Evolutionary conservation across 208 protist species (phyloP).

Genomic region (Phytomonas sp.): DNA sequence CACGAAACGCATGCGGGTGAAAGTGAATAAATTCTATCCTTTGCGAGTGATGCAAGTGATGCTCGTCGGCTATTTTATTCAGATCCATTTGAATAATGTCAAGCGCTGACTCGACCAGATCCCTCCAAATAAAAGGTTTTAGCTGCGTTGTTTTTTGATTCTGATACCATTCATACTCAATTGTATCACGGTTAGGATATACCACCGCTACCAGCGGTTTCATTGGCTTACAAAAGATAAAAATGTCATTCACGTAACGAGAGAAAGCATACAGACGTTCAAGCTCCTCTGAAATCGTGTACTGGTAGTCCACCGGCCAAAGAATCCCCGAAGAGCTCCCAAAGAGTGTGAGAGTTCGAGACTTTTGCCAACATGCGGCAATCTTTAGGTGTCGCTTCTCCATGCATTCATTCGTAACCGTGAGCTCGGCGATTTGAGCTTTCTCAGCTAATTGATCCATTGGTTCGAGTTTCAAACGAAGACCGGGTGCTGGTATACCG

Average conservation of each 20-base stretch:
- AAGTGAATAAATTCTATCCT: slow-evolving; percentile 63
- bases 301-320: slow-evolving; percentile 73
- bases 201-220: slow-evolving; percentile 80
- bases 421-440: slow-evolving; percentile 55
- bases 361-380: slow-evolving; percentile 57
- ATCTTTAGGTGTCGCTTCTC: slow-evolving; percentile 34
- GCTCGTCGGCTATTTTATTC: slow-evolving; percentile 29
- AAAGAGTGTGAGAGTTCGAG: slow-evolving; percentile 54
- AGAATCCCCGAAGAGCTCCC: slow-evolving; percentile 57
- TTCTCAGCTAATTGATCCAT: slow-evolving; percentile 40
- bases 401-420: slow-evolving; percentile 14
- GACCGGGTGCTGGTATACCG: slow-evolving; percentile 47
- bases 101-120: slow-evolving; percentile 50
- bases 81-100: slow-evolving; percentile 62
- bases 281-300: slow-evolving; percentile 54
- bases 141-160: background rate
- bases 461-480: slow-evolving; percentile 45
- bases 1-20: slow-evolving; percentile 81
- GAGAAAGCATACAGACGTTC: slow-evolving; percentile 67
- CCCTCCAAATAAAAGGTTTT: slow-evolving; percentile 44
- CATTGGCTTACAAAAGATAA: slow-evolving; percentile 61
- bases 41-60: slow-evolving; percentile 55
- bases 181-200: slow-evolving; percentile 69
- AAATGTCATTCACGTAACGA: slow-evolving; percentile 81
- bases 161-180: slow-evolving; percentile 80